Evolutionary conservation across 225 moss, liverwort and hornwort genomes (phyloP), one percentile per base, ranked within the genome.

Genomic region (Neckera pumila): DNA sequence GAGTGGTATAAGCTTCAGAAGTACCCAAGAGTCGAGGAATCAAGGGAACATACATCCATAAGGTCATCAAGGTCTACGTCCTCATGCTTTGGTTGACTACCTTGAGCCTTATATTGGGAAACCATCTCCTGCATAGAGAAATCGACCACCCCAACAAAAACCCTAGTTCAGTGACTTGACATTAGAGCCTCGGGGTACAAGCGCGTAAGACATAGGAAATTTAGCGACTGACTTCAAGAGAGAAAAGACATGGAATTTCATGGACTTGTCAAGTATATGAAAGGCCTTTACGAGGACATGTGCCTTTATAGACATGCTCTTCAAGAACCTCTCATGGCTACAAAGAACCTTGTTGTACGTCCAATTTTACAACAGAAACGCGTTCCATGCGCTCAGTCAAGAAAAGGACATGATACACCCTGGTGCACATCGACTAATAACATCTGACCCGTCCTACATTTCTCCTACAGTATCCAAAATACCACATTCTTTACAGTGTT

Each of bases 31-130:
- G 61, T 62, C 45, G 33, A 26, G 45, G 69, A 76, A 65, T 23
- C 23, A 58, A 89, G 74, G 60, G 81, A 76, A 92, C 94, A 66
- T 92, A 97, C 98, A 88, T 98, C 96, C 96, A 98, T 93, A 70
- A 98, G 95, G 79, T 98, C 97, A 89, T 98, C 98, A 38, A 98
- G 90, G 87, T 98, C 98, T 31, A 98, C 88, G 47, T 95, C 97
- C 63, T 98, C 96, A 30, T 98, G 95, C 54, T 91, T 93, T n/a
- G 89, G 70, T 70, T 93, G 91, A 66, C 92, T 93, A 31, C 86
- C 66, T 75, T 95, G 93, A 69, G 94, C 89, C 76, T 95, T 94
- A 56, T 92, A 91, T 60, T 95, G 90, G 56, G 91, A 93, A 92
- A 97, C 90, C 94, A 98, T 85, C 89, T 98, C 97, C 98, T 98